A percentile compares a stretch with the other conserved stretches of the same genome.
Conservation (phyloP, 2,329 filamentous ascomycete species). For the Lachnellula occidentalis region DNA sequence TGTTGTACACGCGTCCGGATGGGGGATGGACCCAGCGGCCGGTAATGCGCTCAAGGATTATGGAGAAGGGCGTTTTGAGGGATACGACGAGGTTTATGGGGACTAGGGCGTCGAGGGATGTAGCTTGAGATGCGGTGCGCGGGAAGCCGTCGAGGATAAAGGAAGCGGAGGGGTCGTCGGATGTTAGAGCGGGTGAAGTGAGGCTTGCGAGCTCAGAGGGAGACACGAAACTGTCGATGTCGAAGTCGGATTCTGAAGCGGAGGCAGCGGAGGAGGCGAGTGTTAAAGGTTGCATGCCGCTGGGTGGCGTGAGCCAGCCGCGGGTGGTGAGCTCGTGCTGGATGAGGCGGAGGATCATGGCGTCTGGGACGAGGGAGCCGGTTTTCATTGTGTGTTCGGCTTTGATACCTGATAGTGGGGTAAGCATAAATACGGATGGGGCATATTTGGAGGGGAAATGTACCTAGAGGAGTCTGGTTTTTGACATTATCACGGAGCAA, state of each 20-base stretch:
- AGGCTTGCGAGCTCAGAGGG: conserved; percentile 29
- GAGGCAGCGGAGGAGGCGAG: conserved; percentile 21
- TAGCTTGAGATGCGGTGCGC: conserved; percentile 75
- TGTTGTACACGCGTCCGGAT: conserved; percentile 92
- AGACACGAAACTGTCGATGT: conserved; percentile 26
- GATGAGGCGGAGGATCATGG: conserved; percentile 87
- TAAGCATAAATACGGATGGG: neutral
- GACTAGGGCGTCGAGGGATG: conserved; percentile 70
- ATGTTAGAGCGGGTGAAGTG: conserved; percentile 40
- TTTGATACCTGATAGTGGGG: conserved; percentile 63
- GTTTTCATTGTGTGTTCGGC: conserved; percentile 84
- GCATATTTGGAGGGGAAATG: conserved; percentile 24
- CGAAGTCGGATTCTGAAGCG: conserved; percentile 34
- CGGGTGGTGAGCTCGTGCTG: conserved; percentile 79
- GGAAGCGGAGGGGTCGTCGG: conserved; percentile 71
- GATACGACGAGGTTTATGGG: conserved; percentile 95
- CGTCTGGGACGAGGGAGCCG: conserved; percentile 85
- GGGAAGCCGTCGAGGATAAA: conserved; percentile 97
- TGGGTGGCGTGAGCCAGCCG: conserved; percentile 66
- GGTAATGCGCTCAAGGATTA: conserved; percentile 84
- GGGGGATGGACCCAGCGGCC: conserved; percentile 91
- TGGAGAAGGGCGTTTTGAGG: conserved; percentile 75
- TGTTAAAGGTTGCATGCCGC: conserved; percentile 33
- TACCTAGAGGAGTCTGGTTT: conserved; percentile 78
- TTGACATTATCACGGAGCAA: conserved; percentile 90